Base-by-base conservation (phyloP, 2,329 filamentous ascomycete genomes). In the Ophioceras dolichostomum region DNA sequence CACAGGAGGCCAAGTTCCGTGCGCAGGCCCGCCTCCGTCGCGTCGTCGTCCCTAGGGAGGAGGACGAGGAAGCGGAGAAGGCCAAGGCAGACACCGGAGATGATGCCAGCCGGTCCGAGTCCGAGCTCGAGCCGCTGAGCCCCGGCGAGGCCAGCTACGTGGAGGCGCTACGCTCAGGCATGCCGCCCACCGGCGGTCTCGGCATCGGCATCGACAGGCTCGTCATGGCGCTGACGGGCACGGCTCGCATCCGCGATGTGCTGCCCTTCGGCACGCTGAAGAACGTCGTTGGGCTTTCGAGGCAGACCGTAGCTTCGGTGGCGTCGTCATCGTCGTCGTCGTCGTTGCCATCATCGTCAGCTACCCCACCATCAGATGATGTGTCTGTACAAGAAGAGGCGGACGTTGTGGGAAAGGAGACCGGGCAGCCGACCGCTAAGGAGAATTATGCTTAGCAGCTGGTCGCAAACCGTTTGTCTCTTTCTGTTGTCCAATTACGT, bases 141-240 rank as follows among this genome's bases (percentile, higher is more conserved):
- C 49, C 57, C 34, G 54, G 79, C 9, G 87, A 95, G 50, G 82
- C 93, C 60, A 82, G 75, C 49, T 98, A 94, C 51, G 63, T 95
- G 33, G 73, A 80, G 47, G 85, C 84, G 4, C 60, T 98, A 36
- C 85, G 94, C 55, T 86, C 84, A 61, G 91, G 86, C 0, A 62
- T 98, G 41, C 91, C 91, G n/a, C 86, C 91, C 1, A 98, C 91
- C 0, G 91, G 89, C 0, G 91, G 91, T 4, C 98, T 91, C 91
- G 91, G 91, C 2, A 93, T 87, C 49, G 91, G 91, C 1, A 66
- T 98, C 30, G 91, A 98, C 60, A 69, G 91, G 37, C 64, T 98
- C 37, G 81, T 86, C 27, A 98, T 98, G 91, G 61, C 95, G 34
- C 84, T 96, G 50, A 76, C 81, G 1, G 87, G 84, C 0, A 69